Conservation (phyloP, 2,329 filamentous ascomycete genomes). For the Fusarium buharicum region DNA sequence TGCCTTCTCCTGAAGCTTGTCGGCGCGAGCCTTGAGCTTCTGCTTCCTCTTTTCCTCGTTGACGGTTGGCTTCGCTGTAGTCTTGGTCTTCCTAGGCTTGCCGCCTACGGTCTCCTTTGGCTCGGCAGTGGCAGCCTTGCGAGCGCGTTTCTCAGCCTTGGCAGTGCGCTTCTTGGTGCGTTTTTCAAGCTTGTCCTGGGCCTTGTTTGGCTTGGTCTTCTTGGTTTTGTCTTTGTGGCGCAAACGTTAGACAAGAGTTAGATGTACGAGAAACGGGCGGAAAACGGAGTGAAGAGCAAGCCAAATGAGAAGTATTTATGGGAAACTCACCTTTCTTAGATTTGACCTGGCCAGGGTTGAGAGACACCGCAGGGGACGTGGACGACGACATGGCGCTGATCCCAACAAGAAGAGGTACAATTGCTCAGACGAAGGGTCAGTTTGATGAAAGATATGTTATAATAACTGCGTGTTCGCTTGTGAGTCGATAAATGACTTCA, state of each 20-base stretch:
- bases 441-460: not conserved
- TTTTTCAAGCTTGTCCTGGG: conserved; percentile 32
- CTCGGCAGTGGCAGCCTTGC: conserved; percentile 48
- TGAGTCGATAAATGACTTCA: not conserved
- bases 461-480: rapidly evolving
- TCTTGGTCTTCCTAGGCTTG: conserved; percentile 46
- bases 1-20: conserved; percentile 48
- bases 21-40: conserved; percentile 52
- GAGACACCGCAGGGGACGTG: conserved; percentile 16
- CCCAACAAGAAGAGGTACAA: conserved; percentile 1
- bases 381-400: conserved; percentile 31
- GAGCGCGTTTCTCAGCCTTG: conserved; percentile 53
- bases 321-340: conserved; percentile 30
- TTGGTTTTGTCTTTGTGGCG: conserved; percentile 22
- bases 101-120: conserved; percentile 48
- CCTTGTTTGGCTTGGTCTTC: conserved; percentile 31
- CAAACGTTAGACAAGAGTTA: conserved; percentile 5
- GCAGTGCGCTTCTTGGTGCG: conserved; percentile 52
- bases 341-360: conserved; percentile 36
- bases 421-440: not conserved
- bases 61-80: conserved; percentile 37
- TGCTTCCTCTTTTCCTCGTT: conserved; percentile 54
- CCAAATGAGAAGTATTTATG: not conserved
- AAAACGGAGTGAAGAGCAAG: not conserved
- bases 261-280: not conserved